These are phyloP conservation scores for Kuraishia hungarica DNA, from an alignment of 805 yeast genomes.

Conservation along the genomic window DNA sequence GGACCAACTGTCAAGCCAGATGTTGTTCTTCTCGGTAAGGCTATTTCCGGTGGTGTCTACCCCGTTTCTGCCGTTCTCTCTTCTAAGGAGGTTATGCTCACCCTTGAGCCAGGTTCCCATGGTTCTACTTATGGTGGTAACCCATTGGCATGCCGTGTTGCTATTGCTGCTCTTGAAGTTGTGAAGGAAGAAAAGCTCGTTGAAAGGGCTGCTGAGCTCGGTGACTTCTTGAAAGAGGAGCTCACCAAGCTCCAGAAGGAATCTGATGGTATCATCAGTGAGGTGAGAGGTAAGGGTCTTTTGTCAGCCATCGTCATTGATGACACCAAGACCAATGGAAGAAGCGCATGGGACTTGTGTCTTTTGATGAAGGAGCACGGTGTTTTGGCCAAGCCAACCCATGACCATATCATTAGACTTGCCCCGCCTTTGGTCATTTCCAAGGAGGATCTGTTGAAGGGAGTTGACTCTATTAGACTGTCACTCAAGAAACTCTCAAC, in stretches of 20 bases:
- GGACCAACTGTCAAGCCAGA: constrained; percentile 71
- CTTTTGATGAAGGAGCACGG: constrained; percentile 82
- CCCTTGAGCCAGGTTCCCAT: constrained; percentile 90
- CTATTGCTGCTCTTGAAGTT: constrained; percentile 88
- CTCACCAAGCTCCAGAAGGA: constrained; percentile 42
- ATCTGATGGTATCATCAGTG: constrained; percentile 45
- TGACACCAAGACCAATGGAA: constrained; percentile 71
- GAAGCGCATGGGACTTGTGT: constrained; percentile 95
- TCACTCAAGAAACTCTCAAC: constrained; percentile 50
- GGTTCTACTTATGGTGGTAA: constrained; percentile 98
- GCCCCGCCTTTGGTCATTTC: constrained; percentile 94
- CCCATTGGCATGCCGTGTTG: constrained; percentile 88
- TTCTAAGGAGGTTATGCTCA: constrained; percentile 81
- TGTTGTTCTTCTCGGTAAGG: constrained; percentile 84
- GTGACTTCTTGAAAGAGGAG: constrained; percentile 57
- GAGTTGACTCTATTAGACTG: constrained; percentile 63
- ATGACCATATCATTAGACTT: constrained; percentile 88
- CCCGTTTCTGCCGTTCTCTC: constrained; percentile 91
- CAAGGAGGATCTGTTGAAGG: constrained; percentile 76
- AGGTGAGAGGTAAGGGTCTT: constrained; percentile 79
- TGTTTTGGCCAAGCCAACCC: constrained; percentile 93
- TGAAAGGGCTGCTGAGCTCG: constrained; percentile 66
- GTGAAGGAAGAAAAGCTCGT: constrained; percentile 81
- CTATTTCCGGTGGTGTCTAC: constrained; percentile 88
- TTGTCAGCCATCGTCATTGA: constrained; percentile 89